Conservation (phyloP, 192 early-diverging fungal genomes). For the Pilaira anomala region DNA sequence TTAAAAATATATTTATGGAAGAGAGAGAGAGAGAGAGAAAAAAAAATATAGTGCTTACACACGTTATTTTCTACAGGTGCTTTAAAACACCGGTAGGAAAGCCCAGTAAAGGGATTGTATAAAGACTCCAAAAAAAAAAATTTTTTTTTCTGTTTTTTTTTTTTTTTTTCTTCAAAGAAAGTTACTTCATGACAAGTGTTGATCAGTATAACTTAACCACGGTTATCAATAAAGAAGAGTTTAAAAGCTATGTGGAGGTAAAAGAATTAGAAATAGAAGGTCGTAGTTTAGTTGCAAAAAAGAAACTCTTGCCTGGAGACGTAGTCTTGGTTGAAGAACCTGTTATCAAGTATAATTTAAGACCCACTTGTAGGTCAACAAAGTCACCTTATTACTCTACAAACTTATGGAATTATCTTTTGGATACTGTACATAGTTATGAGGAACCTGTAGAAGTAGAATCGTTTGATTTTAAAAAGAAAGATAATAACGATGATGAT, state of each 20-base stretch:
- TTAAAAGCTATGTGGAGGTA: constrained; percentile 15
- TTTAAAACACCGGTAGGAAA: not conserved
- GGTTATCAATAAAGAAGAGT: constrained; percentile 25
- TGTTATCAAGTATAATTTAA: constrained; percentile 23
- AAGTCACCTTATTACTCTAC: constrained; percentile 33
- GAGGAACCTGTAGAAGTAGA: constrained; percentile 2
- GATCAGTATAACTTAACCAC: constrained; percentile 26
- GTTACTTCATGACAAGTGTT: constrained; percentile 3
- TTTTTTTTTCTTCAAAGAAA: not conserved
- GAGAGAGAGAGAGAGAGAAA: not conserved
- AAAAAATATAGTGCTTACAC: too few relatives aligned
- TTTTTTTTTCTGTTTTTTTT: not conserved
- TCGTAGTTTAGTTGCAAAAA: constrained; percentile 28
- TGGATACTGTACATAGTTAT: constrained; percentile 15
- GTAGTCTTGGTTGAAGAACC: constrained; percentile 33
- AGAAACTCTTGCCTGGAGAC: constrained; percentile 14
- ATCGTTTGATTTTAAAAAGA: not conserved
- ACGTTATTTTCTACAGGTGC: too few relatives aligned
- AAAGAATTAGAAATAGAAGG: constrained; percentile 22
- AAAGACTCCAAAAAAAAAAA: not conserved
- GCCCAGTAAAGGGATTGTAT: too few relatives aligned
- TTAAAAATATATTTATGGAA: not conserved
- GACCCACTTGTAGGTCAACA: constrained; percentile 32
- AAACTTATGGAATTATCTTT: constrained; percentile 23
- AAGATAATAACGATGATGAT: not conserved